Conservation (phyloP, 129 eudicot genomes). For the Centella asiatica region DNA sequence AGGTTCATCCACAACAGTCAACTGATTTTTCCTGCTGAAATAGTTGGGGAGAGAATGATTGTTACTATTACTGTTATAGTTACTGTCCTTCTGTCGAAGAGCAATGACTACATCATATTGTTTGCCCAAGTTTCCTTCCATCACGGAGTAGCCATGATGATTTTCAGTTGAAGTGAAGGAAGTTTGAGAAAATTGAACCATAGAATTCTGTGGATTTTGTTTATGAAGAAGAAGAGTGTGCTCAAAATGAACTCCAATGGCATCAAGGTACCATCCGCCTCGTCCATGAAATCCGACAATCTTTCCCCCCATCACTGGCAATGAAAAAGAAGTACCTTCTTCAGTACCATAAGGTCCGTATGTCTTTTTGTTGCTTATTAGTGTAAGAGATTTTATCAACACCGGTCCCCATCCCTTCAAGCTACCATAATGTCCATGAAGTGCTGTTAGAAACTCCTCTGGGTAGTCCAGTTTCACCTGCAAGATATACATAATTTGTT, state of each 20-base stretch:
- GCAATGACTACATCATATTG: conserved; percentile 44
- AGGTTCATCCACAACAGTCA: not conserved
- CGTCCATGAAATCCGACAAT: conserved; percentile 56
- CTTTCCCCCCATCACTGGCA: conserved; percentile 30
- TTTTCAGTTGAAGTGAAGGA: conserved; percentile 16
- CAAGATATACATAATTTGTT: conserved; percentile 2
- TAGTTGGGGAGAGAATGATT: conserved; percentile 12
- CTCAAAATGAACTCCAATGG: conserved; percentile 53
- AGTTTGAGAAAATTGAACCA: conserved; percentile 16
- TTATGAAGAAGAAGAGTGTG: conserved; percentile 26
- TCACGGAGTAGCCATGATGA: conserved; percentile 26
- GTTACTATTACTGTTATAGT: too few species aligned
- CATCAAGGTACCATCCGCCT: conserved; percentile 52
- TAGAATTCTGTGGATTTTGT: conserved; percentile 9
- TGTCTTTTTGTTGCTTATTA: conserved; percentile 34
- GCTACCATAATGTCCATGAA: conserved; percentile 39
- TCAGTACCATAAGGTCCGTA: conserved; percentile 54
- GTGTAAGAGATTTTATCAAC: conserved; percentile 36
- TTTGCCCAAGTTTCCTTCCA: conserved; percentile 37
- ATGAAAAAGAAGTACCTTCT: conserved; percentile 36
- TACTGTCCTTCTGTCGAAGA: conserved; percentile 25
- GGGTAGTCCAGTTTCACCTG: conserved; percentile 51
- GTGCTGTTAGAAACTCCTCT: conserved; percentile 42
- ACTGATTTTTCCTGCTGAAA: conserved; percentile 3
- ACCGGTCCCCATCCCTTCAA: conserved; percentile 32